These are phyloP conservation scores for Coemansia reversa DNA, from an alignment of 192 early-diverging fungal species.

Conservation along the genomic window DNA sequence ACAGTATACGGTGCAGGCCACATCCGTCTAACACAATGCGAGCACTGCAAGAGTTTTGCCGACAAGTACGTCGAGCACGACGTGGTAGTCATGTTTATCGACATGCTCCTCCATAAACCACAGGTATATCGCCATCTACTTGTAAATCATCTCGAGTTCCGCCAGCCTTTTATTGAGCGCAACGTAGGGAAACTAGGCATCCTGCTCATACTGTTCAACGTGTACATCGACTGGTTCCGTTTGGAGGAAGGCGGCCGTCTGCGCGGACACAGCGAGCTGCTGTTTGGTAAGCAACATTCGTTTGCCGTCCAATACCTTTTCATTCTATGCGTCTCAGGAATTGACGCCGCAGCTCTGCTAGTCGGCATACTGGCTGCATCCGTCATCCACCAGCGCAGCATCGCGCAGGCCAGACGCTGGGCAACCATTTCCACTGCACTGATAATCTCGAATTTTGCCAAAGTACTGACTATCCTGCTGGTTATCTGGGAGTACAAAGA, in stretches of 20 bases:
- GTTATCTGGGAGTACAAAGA: slow-evolving; percentile 91
- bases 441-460: slow-evolving; percentile 83
- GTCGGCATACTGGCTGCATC: slow-evolving; percentile 36
- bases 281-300: slow-evolving; percentile 63
- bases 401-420: slow-evolving; percentile 29
- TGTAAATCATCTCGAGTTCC: slow-evolving; percentile 72
- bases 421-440: slow-evolving; percentile 59
- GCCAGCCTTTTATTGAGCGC: slow-evolving; percentile 51
- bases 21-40: slow-evolving; percentile 79
- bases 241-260: slow-evolving; percentile 66
- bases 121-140: slow-evolving; percentile 85
- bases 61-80: slow-evolving; percentile 95
- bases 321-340: slow-evolving; percentile 63
- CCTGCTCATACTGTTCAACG: slow-evolving; percentile 83
- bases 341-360: slow-evolving; percentile 55
- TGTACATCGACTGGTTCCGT: slow-evolving; percentile 92
- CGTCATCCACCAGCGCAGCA: slow-evolving; percentile 32
- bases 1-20: slow-evolving; percentile 82
- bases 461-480: slow-evolving; percentile 82
- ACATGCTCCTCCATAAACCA: slow-evolving; percentile 86
- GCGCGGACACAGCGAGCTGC: slow-evolving; percentile 49
- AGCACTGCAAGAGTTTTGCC: slow-evolving; percentile 73
- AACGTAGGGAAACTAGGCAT: slow-evolving; percentile 74
- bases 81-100: slow-evolving; percentile 83
- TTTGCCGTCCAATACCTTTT: slow-evolving; percentile 72